Conservation (phyloP, 805 yeast genomes). For the Candida xiaguanensis region DNA sequence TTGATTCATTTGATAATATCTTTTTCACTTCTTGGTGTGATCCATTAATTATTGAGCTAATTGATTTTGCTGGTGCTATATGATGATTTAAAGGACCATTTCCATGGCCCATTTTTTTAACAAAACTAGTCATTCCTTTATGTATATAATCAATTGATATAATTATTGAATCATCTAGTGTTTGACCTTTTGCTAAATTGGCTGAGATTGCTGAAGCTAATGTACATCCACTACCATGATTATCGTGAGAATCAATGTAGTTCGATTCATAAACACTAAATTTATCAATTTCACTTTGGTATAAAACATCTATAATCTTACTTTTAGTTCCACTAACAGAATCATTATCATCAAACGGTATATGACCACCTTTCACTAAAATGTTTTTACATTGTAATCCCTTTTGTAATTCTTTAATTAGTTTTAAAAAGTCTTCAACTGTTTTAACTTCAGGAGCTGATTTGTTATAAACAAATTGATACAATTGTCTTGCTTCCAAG, state of each 20-base stretch:
- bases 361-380: conserved; percentile 79
- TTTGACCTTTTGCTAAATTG: conserved; percentile 55
- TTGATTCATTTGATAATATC: not conserved
- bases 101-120: conserved; percentile 46
- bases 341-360: conserved; percentile 35
- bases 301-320: conserved; percentile 51
- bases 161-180: conserved; percentile 47
- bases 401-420: conserved; percentile 22
- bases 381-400: conserved; percentile 46
- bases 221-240: conserved; percentile 93
- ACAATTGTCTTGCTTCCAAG: conserved; percentile 54
- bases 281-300: conserved; percentile 33
- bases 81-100: conserved; percentile 78
- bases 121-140: conserved; percentile 48
- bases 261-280: conserved; percentile 46
- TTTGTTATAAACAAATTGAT: conserved; percentile 20
- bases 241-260: conserved; percentile 45
- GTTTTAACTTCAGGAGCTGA: conserved; percentile 10
- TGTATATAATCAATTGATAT: conserved; percentile 64
- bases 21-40: not conserved
- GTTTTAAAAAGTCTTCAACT: conserved; percentile 32
- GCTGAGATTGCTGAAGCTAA: conserved; percentile 78
- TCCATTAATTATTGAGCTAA: conserved; percentile 10
- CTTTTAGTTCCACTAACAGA: conserved; percentile 2
- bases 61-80: conserved; percentile 23